Evolutionary conservation across 1,139 yeast species (phyloP), one percentile per base, ranked within the genome.

Genomic region (Pichia sorboxylosa): DNA sequence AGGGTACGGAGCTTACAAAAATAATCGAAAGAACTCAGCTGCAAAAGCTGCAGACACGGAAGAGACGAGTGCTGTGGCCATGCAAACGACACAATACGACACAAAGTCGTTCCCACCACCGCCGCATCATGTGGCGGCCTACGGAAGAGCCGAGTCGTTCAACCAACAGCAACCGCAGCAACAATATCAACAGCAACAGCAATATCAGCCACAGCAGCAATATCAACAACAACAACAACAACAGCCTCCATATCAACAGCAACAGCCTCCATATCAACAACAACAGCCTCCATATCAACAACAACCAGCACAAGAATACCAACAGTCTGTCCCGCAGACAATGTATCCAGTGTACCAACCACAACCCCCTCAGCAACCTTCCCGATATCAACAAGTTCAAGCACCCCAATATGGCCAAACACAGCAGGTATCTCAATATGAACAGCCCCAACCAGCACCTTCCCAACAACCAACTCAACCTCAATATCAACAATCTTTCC

Each of bases 1-100:
- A 4, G 75, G 76, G 0, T 59, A 62, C 38, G 48, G 52, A 14
- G 66, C 73, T 1, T 69, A 67, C 45, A 67, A 66, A 40, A 60
- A 63, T 32, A 54, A 40, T 17, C 42, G 40, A 5, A 41, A 40
- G 13, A 27, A 33, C 29, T 58, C 30, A 39, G 41, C 7, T 6
- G 21, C 7, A 8, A 15, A 23, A n/a, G 11, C 29, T 8, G 11
- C 14, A 4, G 13, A 11, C 11, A 14, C 28, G 14, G 44, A 30
- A 13, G 46, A 39, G 15, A 44, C 39, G 3, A 34, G 42, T 4
- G 23, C 30, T 9, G n/a, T n/a, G n/a, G 35, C 39, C n/a, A 37
- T 44, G 19, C 17, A 21, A 13, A 15, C 32, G 2, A 29, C 36
- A 11, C 22, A 29, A 13, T 41, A 41, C 20, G 54, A 54, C 32